These are phyloP conservation scores for Phytophthora pinifolia DNA, from an alignment of 352 stramenopile genomes.

Conservation along the genomic window DNA sequence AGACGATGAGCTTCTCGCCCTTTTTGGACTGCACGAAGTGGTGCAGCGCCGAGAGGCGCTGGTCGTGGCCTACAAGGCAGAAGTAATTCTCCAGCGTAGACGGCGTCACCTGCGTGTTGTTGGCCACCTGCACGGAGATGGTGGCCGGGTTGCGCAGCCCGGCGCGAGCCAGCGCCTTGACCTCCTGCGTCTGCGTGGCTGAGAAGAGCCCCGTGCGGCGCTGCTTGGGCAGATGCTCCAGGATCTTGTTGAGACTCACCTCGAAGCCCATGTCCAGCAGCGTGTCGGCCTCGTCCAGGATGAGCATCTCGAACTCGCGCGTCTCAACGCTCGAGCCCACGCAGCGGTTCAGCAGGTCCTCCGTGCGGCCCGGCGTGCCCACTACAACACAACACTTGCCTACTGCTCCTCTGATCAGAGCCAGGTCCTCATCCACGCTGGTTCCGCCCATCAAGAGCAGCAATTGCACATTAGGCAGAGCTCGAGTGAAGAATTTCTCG, in stretches of 20 bases:
- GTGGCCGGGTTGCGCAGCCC: slow-evolving; percentile 98
- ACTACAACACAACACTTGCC: slow-evolving; percentile 79
- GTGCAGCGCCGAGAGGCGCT: slow-evolving; percentile 92
- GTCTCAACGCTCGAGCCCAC: slow-evolving; percentile 80
- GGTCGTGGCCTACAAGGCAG: slow-evolving; percentile 91
- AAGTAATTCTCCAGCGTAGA: slow-evolving; percentile 94
- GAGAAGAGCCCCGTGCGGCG: slow-evolving; percentile 93
- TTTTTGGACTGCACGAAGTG: slow-evolving; percentile 93
- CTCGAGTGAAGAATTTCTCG: slow-evolving; percentile 57
- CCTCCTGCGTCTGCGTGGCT: slow-evolving; percentile 93
- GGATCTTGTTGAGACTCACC: slow-evolving; percentile 94
- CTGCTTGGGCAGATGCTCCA: slow-evolving; percentile 96
- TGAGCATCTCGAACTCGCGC: slow-evolving; percentile 95
- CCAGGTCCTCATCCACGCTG: slow-evolving; percentile 84
- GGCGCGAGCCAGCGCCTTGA: slow-evolving; percentile 94
- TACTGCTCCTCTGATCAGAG: slow-evolving; percentile 51
- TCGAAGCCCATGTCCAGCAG: slow-evolving; percentile 98
- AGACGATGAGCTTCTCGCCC: slow-evolving; percentile 95
- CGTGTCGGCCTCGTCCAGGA: slow-evolving; percentile 99
- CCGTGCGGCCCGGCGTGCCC: slow-evolving; percentile 80
- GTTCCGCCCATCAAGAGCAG: slow-evolving; percentile 92
- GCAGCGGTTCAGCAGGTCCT: slow-evolving; percentile 88
- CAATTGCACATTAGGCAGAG: slow-evolving; percentile 65
- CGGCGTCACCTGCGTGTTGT: slow-evolving; percentile 77
- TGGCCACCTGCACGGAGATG: slow-evolving; percentile 96